Conservation (phyloP, 257 asterid species). For the Gentiana dahurica region DNA sequence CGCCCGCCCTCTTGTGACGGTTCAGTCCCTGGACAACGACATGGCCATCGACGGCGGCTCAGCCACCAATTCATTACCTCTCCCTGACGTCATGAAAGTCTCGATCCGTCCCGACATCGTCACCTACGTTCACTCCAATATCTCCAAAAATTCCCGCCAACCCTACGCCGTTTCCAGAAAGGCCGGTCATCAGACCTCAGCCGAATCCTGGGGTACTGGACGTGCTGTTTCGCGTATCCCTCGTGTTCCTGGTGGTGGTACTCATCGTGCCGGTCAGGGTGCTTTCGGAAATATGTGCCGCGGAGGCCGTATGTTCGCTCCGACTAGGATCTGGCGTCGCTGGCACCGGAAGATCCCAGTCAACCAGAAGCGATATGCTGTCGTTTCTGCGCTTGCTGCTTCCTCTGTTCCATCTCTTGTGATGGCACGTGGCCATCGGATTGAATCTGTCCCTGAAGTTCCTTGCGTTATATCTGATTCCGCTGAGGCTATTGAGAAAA, state of each 20-base stretch:
- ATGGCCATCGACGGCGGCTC: conserved; percentile 41
- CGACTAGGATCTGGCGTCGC: conserved; percentile 67
- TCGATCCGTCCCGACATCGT: conserved; percentile 60
- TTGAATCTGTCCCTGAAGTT: conserved; percentile 57
- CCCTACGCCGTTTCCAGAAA: conserved; percentile 59
- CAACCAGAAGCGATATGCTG: conserved; percentile 59
- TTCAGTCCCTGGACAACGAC: conserved; percentile 44
- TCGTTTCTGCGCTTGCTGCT: conserved; percentile 66
- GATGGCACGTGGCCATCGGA: conserved; percentile 60
- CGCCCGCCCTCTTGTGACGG: conserved; percentile 54
- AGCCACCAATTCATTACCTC: conserved; percentile 30
- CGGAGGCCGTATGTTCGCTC: conserved; percentile 78
- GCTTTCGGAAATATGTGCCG: conserved; percentile 90
- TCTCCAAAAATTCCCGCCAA: conserved; percentile 52
- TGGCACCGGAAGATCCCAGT: conserved; percentile 56
- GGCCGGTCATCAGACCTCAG: conserved; percentile 86
- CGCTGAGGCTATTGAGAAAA: conserved; percentile 55
- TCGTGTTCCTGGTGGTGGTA: conserved; percentile 85
- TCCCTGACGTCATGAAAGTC: conserved; percentile 59
- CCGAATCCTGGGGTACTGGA: conserved; percentile 90
- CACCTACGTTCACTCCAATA: conserved; percentile 44
- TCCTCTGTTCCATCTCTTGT: conserved; percentile 57
- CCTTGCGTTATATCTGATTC: conserved; percentile 63
- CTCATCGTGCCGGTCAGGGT: conserved; percentile 83
- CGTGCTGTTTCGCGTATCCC: conserved; percentile 89